Evolutionary conservation across 2,329 filamentous ascomycete species (phyloP).

Genomic region (Escovopsis sp.): DNA sequence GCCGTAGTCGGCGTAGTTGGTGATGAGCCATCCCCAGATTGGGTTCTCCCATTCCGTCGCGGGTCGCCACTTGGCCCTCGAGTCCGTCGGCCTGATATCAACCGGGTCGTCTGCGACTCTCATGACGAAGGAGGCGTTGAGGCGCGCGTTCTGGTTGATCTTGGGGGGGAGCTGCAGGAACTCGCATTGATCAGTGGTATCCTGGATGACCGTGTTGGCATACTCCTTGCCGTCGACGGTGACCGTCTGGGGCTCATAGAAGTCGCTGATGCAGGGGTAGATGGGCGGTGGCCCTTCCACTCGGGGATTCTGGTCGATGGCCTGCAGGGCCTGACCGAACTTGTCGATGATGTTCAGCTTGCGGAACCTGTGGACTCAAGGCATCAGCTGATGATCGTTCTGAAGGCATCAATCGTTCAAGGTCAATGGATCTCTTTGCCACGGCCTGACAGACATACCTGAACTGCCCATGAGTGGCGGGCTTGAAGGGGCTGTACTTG

Average conservation of each 20-base stretch:
- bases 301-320: conserved; percentile 16
- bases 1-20: conserved; percentile 26
- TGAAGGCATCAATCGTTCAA: neutral
- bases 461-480: conserved; percentile 33
- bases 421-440: neutral
- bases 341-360: conserved; percentile 36
- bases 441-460: conserved; percentile 1
- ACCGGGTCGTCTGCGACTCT: neutral
- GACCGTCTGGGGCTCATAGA: conserved; percentile 15
- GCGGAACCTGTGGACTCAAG: conserved; percentile 14
- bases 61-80: conserved; percentile 5
- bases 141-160: conserved; percentile 24
- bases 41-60: conserved; percentile 23
- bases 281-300: conserved; percentile 7
- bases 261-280: conserved; percentile 22
- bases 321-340: conserved; percentile 27
- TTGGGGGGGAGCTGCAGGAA: conserved; percentile 25
- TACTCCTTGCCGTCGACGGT: conserved; percentile 3
- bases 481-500: conserved; percentile 24
- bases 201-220: conserved; percentile 12
- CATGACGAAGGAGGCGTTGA: conserved; percentile 22
- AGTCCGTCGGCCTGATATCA: neutral
- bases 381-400: too few relatives aligned
- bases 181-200: conserved; percentile 12
- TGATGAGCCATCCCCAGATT: conserved; percentile 27